A percentile compares a stretch with the other conserved stretches of the same genome.
Conservation (phyloP, 2,329 filamentous ascomycete species). For the Nigrospora osmanthi region DNA sequence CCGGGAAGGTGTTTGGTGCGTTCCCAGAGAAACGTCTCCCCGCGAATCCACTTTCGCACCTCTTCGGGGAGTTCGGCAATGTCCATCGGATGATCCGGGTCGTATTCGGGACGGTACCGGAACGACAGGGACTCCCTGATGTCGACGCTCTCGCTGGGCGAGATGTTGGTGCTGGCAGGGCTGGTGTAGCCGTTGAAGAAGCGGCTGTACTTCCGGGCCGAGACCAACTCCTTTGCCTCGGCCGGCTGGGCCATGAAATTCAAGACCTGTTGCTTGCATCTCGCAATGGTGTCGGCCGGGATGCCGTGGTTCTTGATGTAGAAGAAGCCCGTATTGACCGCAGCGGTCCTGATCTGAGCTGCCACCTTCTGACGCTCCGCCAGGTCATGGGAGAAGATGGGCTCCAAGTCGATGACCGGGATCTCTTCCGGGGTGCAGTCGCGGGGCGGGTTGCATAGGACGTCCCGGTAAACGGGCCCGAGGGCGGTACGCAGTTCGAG, state of each 20-base stretch:
- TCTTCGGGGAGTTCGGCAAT: slow-evolving; percentile 32
- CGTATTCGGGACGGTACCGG: slow-evolving; percentile 43
- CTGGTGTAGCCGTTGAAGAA: slow-evolving; percentile 41
- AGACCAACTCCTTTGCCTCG: slow-evolving; percentile 31
- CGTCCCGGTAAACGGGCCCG: slow-evolving; percentile 22
- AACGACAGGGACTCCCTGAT: slow-evolving; percentile 43
- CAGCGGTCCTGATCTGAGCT: slow-evolving; percentile 31
- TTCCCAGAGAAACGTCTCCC: slow-evolving; percentile 46
- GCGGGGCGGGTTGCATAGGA: slow-evolving; percentile 18
- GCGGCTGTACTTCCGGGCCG: slow-evolving; percentile 24
- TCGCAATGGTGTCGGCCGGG: slow-evolving; percentile 21
- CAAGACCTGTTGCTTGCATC: slow-evolving; percentile 21
- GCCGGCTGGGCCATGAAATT: slow-evolving; percentile 40
- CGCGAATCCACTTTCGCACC: slow-evolving; percentile 30
- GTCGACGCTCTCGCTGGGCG: slow-evolving; percentile 40
- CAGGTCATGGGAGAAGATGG: slow-evolving; percentile 26
- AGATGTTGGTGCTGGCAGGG: slow-evolving; percentile 34
- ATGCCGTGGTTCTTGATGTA: slow-evolving; percentile 46
- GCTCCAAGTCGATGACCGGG: slow-evolving; percentile 43
- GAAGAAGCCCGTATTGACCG: slow-evolving; percentile 46
- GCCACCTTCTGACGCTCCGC: slow-evolving; percentile 30
- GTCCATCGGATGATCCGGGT: slow-evolving; percentile 33
- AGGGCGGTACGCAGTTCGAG: slow-evolving; percentile 23
- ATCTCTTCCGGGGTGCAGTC: slow-evolving; percentile 33
- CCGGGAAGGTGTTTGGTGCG: slow-evolving; percentile 35